A percentile compares a stretch with the other conserved stretches of the same genome.
These are phyloP conservation scores for Thermomyces lanuginosus DNA, from an alignment of 2,329 filamentous ascomycete species.

Conservation along the genomic window DNA sequence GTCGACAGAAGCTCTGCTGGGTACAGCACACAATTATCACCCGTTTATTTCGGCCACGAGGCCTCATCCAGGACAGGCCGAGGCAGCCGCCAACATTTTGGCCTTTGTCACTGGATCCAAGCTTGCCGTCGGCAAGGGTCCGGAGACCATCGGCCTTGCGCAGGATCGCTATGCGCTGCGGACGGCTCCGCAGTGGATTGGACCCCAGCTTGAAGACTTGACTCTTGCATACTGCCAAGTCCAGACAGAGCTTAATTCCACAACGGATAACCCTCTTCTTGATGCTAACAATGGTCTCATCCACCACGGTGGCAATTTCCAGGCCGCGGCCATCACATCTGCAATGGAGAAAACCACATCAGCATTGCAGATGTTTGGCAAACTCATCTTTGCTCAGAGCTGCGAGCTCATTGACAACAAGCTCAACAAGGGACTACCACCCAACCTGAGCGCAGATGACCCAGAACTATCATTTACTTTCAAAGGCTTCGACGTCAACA, in stretches of 20 bases:
- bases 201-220: conserved; percentile 49
- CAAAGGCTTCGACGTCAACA: conserved; percentile 51
- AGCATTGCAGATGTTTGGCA: conserved; percentile 39
- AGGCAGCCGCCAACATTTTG: conserved; percentile 40
- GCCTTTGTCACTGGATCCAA: conserved; percentile 34
- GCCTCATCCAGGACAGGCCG: conserved; percentile 45
- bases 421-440: conserved; percentile 45
- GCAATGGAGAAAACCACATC: conserved; percentile 46
- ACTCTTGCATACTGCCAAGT: conserved; percentile 41
- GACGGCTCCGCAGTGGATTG: conserved; percentile 52
- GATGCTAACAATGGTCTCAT: conserved; percentile 29
- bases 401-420: conserved; percentile 46
- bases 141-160: conserved; percentile 20
- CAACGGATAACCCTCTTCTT: conserved; percentile 50
- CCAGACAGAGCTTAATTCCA: conserved; percentile 46
- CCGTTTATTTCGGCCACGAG: conserved; percentile 42
- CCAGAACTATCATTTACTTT: conserved; percentile 41
- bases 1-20: conserved; percentile 40
- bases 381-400: conserved; percentile 48
- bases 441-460: conserved; percentile 46
- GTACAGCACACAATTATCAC: conserved; percentile 40
- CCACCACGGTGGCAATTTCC: conserved; percentile 52
- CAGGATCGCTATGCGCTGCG: conserved; percentile 52
- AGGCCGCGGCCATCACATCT: conserved; percentile 45
- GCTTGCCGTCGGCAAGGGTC: conserved; percentile 18